Evolutionary conservation across 176 grass and related monocot genomes (phyloP).

Genomic region (Oryza longistaminata): DNA sequence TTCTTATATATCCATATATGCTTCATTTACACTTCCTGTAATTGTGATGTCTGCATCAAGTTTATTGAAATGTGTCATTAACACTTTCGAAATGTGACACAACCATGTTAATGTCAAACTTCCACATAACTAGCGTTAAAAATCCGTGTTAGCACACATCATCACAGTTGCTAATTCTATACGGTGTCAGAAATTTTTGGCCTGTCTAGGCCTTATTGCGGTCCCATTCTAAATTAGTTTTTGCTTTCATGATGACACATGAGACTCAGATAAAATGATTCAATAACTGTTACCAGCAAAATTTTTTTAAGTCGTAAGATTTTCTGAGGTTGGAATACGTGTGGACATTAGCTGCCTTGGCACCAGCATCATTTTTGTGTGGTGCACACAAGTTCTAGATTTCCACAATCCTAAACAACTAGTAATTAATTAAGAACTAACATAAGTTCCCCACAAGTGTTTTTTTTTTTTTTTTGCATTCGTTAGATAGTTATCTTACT

Average conservation of each 20-base stretch:
- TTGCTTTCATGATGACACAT: background rate
- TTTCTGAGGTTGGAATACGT: background rate
- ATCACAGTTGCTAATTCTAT: background rate
- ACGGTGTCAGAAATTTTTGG: background rate
- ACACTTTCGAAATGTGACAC: background rate
- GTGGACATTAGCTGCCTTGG: background rate
- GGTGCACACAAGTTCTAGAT: background rate
- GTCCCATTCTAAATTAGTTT: background rate
- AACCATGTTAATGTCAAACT: background rate
- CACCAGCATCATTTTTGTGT: slow-evolving; percentile 1
- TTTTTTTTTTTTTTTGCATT: background rate
- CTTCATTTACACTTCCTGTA: background rate
- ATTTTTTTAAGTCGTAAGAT: background rate
- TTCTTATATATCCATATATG: background rate
- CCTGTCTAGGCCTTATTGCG: background rate
- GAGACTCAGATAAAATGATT: background rate
- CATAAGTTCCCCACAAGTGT: background rate
- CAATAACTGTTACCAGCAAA: background rate
- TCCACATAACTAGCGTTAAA: background rate
- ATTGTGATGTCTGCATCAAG: background rate
- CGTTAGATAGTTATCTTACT: background rate
- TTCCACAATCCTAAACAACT: slow-evolving; percentile 14
- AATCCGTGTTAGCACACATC: background rate
- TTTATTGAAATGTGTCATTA: background rate
- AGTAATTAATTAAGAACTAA: background rate